Evolutionary conservation across 225 moss, liverwort and hornwort genomes (phyloP).

Genomic region (Marchantia paleacea): DNA sequence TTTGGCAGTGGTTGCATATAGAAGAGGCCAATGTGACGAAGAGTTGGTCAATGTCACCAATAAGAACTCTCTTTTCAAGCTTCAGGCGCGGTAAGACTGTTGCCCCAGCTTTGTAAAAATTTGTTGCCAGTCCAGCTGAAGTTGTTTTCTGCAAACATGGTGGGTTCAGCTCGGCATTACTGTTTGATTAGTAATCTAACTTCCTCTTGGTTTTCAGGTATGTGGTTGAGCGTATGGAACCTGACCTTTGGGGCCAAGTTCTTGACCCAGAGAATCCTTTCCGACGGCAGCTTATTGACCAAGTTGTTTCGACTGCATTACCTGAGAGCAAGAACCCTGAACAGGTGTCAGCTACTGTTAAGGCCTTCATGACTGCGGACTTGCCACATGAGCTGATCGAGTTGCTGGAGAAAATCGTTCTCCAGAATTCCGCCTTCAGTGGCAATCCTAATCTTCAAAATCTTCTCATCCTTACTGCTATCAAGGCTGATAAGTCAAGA

Average conservation of each 20-base stretch:
- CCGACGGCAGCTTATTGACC: slow-evolving; percentile 96
- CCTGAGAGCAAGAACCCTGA: slow-evolving; percentile 99
- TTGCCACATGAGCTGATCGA: slow-evolving; percentile 97
- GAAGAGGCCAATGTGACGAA: slow-evolving; percentile 92
- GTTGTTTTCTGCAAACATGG: too few relatives aligned
- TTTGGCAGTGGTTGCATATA: slow-evolving; percentile 93
- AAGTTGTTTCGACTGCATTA: slow-evolving; percentile 95
- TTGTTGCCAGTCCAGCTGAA: too few relatives aligned
- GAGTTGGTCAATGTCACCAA: slow-evolving; percentile 96
- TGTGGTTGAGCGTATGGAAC: slow-evolving; percentile 98
- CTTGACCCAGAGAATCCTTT: slow-evolving; percentile 88
- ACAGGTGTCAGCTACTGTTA: slow-evolving; percentile 98
- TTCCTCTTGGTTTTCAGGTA: slow-evolving; percentile 49
- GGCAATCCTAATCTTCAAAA: slow-evolving; percentile 98
- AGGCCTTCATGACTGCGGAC: slow-evolving; percentile 99
- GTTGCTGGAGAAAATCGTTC: slow-evolving; percentile 92
- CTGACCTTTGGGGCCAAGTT: slow-evolving; percentile 90
- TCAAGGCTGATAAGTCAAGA: slow-evolving; percentile 90
- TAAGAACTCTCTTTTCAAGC: slow-evolving; percentile 97
- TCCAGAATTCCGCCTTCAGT: slow-evolving; percentile 98
- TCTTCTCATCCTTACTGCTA: slow-evolving; percentile 91
- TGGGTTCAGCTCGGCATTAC: too few relatives aligned
- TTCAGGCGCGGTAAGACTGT: slow-evolving; percentile 74
- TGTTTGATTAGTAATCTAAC: neutral
- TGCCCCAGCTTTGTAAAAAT: too few relatives aligned